Base-by-base conservation (phyloP, 2,329 filamentous ascomycete genomes). In the Cladophialophora psammophila region DNA sequence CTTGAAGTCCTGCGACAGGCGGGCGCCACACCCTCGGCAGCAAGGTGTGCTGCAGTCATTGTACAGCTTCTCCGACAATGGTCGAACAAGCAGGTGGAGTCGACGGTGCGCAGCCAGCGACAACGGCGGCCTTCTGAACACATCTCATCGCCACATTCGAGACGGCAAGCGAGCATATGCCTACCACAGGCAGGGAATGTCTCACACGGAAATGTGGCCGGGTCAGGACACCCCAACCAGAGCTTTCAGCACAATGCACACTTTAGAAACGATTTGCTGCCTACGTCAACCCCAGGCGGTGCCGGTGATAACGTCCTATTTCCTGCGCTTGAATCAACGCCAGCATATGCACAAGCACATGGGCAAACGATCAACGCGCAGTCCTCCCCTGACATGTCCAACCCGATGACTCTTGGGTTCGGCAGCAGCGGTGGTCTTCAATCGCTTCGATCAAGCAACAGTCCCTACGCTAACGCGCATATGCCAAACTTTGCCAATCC, bases 11-110 rank as follows among this genome's bases (percentile, higher is more conserved):
- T 63, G 36, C 60, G 60, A 34, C 60, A 63, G 35, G 60, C 60
- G 6, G 60, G 60, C 4, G 53, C 50, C 13, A 63, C 60, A 12
- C 60, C 60, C 26, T 63, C 60, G 18, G 60, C 60, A 5, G 50
- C 53, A 35, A 54, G 52, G 53, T 63, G 60, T 63, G 60, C 60
- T n/a, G 60, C 60, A 10, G 53, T 63, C 48, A 63, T 63, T 45
- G 50, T 56, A 20, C 50, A 63, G 31, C 50, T 63, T 35, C 52
- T 63, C n/a, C 31, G 58, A 31, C 58, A 60, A 10, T 50, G 58
- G 42, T 60, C 58, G 36, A 52, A 63, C 34, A 63, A 56, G 34
- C 35, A 54, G 48, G 35, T 38, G 52, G 34, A 31, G 20, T 15
- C 26, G 32, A 9, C 31, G 42, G 26, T 35, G 34, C 12, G 20